These are phyloP conservation scores for Penicillium paradoxum DNA, from an alignment of 495 filamentous ascomycete species.

Conservation along the genomic window DNA sequence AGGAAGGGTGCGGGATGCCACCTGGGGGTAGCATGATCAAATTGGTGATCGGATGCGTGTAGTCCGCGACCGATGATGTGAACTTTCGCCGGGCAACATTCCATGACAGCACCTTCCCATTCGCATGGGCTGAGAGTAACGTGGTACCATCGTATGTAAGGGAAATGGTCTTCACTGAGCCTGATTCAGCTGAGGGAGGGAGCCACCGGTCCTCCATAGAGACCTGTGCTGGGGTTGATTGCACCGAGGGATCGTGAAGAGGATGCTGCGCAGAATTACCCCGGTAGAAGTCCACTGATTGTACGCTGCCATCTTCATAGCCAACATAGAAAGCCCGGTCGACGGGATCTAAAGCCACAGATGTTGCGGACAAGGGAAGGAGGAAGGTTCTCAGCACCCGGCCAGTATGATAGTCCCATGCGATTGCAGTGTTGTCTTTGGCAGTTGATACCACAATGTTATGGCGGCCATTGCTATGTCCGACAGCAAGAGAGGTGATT, in stretches of 20 bases:
- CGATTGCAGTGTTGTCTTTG: conserved; percentile 73
- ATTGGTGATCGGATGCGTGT: conserved; percentile 76
- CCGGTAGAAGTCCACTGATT: conserved; percentile 72
- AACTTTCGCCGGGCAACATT: conserved; percentile 64
- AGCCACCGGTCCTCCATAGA: conserved; percentile 55
- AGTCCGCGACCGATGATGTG: conserved; percentile 56
- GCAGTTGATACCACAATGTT: conserved; percentile 76
- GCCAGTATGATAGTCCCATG: conserved; percentile 86
- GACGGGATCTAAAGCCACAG: conserved; percentile 73
- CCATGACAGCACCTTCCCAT: conserved; percentile 75
- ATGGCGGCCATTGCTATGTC: conserved; percentile 60
- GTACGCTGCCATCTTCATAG: conserved; percentile 77
- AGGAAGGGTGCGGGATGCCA: conserved; percentile 46
- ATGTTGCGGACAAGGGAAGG: conserved; percentile 64
- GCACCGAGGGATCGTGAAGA: conserved; percentile 51
- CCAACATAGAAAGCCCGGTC: conserved; percentile 78
- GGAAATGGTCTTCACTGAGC: conserved; percentile 56
- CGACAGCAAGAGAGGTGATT: conserved; percentile 64
- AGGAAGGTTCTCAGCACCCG: conserved; percentile 72
- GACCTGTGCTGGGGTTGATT: conserved; percentile 55
- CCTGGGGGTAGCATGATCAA: conserved; percentile 59
- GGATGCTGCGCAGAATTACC: conserved; percentile 44
- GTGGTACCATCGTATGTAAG: conserved; percentile 79
- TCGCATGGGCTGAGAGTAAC: conserved; percentile 74
- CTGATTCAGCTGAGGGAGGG: conserved; percentile 54